phyloP scores from a whole-genome alignment of 208 protist species.

The Trichomonas gallinae region DNA sequence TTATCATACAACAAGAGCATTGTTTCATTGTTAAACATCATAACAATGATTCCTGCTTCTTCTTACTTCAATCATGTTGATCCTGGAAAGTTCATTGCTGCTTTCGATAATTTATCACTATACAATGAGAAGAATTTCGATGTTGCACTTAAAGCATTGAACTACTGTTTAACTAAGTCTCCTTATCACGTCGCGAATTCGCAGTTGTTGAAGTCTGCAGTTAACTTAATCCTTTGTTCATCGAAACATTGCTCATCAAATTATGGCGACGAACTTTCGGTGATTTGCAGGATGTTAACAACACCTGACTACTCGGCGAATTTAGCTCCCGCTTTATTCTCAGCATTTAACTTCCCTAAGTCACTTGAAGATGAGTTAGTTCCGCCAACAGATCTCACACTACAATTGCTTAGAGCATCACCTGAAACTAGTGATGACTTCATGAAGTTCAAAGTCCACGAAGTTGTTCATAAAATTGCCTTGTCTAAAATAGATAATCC shows the following conservation, averaged over 20 bases:
- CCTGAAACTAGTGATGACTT: not conserved
- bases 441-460: not conserved
- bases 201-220: not conserved
- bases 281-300: too few relatives aligned
- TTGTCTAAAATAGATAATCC: not conserved
- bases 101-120: not conserved
- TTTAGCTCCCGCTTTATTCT: not conserved
- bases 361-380: not conserved
- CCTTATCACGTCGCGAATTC: not conserved
- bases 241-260: too few relatives aligned
- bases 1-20: not conserved
- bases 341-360: not conserved
- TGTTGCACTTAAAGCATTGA: not conserved
- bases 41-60: not conserved
- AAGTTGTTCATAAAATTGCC: not conserved
- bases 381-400: not conserved
- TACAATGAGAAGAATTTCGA: not conserved
- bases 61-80: not conserved
- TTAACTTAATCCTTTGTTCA: not conserved
- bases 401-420: not conserved
- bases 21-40: not conserved
- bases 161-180: not conserved
- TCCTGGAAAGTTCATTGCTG: not conserved
- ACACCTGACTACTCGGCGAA: not conserved
- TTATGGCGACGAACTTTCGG: too few relatives aligned